phyloP scores from a whole-genome alignment of 345 rosid genomes.

The Luvunga scandens region DNA sequence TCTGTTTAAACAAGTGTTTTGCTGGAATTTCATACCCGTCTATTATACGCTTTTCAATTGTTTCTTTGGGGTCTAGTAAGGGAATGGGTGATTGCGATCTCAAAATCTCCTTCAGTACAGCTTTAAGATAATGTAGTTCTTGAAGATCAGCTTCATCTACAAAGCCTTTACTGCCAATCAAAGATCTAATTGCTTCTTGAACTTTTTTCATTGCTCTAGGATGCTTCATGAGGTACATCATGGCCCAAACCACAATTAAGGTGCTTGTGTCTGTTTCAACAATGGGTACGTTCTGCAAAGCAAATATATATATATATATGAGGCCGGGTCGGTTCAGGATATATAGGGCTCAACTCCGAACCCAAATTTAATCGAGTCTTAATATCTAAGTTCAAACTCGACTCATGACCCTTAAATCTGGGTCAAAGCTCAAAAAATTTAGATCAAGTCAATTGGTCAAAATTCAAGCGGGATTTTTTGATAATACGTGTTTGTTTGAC shows the following conservation, averaged over 20 bases:
- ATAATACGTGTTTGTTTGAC: too few species aligned
- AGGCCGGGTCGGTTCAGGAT: too few species aligned
- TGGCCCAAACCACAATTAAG: conserved; percentile 24
- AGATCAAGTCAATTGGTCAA: too few species aligned
- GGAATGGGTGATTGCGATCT: conserved; percentile 13
- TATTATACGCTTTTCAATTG: neutral
- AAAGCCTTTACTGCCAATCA: conserved; percentile 23
- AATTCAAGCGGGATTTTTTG: too few species aligned
- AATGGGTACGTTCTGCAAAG: conserved; percentile 24
- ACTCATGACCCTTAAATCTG: too few species aligned
- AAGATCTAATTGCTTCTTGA: conserved; percentile 26
- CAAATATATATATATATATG: too few species aligned
- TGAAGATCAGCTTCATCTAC: conserved; percentile 33
- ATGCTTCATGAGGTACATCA: conserved; percentile 37
- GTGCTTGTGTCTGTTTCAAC: conserved; percentile 32
- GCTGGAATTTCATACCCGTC: neutral
- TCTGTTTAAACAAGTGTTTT: neutral
- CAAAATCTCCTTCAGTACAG: conserved; percentile 42
- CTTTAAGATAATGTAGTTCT: conserved; percentile 32
- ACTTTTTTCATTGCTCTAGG: conserved; percentile 32
- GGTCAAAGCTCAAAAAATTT: too few species aligned
- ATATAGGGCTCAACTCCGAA: too few species aligned
- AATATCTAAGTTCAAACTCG: too few species aligned
- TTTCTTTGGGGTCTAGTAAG: conserved; percentile 17
- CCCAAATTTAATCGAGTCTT: too few species aligned